Conservation (phyloP, 148 eudicot genomes). For the Tetragonia tetragonoides region DNA sequence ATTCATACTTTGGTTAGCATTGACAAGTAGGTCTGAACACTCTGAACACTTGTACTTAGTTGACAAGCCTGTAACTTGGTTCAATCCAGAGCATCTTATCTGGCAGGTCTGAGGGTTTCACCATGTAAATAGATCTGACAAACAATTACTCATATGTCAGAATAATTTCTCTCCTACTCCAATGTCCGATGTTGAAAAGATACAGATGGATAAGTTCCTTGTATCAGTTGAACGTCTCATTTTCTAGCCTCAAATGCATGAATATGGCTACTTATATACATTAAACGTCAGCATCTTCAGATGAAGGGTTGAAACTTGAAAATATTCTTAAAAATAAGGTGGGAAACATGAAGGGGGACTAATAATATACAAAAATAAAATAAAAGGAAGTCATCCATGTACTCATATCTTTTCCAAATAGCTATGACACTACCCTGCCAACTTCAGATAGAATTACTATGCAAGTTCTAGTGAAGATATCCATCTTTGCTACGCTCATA, state of each 20-base stretch:
- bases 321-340: not conserved
- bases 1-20: not conserved
- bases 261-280: not conserved
- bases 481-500: not conserved
- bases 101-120: not conserved
- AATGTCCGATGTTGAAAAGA: not conserved
- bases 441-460: not conserved
- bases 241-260: not conserved
- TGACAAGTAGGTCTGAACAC: not conserved
- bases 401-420: not conserved
- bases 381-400: not conserved
- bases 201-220: not conserved
- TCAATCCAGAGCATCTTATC: slow-evolving; percentile 1
- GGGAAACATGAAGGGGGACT: not conserved
- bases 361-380: no score
- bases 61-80: not conserved
- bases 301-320: not conserved
- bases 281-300: not conserved
- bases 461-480: not conserved
- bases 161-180: not conserved
- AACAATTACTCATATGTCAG: not conserved
- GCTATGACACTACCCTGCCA: not conserved
- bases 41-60: not conserved
- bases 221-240: not conserved
- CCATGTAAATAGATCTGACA: slow-evolving; percentile 6